These are phyloP conservation scores for Apiotrichum sp. DNA, from an alignment of 1,284 basidiomycete species.

Conservation along the genomic window DNA sequence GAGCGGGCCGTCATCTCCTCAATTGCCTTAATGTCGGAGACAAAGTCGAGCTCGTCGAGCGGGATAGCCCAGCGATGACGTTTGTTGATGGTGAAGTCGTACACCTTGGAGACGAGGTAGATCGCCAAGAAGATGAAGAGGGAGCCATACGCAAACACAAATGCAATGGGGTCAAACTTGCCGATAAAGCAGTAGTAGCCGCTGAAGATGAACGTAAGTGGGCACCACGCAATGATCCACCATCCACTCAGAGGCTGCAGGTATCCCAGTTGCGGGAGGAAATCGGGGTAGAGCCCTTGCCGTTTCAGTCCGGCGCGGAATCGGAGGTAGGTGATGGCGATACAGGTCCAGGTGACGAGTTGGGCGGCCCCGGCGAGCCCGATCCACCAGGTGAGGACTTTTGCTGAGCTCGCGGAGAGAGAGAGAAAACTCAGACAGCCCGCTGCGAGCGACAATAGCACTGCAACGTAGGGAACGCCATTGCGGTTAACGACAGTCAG, in stretches of 20 bases:
- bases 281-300: slow-evolving; percentile 22
- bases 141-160: slow-evolving; percentile 23
- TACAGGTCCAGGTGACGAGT: slow-evolving; percentile 29
- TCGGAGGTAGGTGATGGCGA: slow-evolving; percentile 29
- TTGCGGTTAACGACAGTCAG: slow-evolving; percentile 20
- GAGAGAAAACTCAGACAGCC: slow-evolving; percentile 29
- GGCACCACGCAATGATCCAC: slow-evolving; percentile 23
- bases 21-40: slow-evolving; percentile 21
- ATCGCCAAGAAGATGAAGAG: slow-evolving; percentile 34
- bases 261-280: slow-evolving; percentile 11
- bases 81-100: slow-evolving; percentile 16
- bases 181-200: slow-evolving; percentile 23
- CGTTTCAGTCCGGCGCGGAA: slow-evolving; percentile 27
- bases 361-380: slow-evolving; percentile 12
- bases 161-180: neutral
- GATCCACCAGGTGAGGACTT: slow-evolving; percentile 28
- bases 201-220: slow-evolving; percentile 19
- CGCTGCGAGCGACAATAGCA: slow-evolving; percentile 19
- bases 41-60: slow-evolving; percentile 20
- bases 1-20: slow-evolving; percentile 19
- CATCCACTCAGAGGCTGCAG: slow-evolving; percentile 24
- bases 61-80: slow-evolving; percentile 14
- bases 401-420: slow-evolving; percentile 16
- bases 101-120: slow-evolving; percentile 28
- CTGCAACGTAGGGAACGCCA: slow-evolving; percentile 23